These are phyloP conservation scores for Cryphonectria parasitica DNA, from an alignment of 2,329 filamentous ascomycete genomes.

Conservation along the genomic window DNA sequence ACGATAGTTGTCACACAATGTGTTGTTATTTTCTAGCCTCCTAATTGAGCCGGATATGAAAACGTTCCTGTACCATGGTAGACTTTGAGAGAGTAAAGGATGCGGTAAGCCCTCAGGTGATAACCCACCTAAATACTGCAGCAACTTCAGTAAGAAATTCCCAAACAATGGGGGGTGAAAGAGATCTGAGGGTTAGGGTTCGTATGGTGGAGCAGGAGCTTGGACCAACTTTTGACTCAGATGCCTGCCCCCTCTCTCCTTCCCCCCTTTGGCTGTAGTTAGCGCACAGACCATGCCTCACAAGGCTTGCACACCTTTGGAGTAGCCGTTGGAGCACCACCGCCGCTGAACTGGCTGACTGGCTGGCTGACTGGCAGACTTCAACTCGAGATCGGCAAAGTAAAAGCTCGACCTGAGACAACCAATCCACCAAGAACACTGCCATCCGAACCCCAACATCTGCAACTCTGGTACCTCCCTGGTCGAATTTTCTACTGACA, in stretches of 20 bases:
- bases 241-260: neutral
- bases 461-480: neutral
- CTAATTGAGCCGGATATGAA: neutral
- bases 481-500: neutral
- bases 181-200: neutral
- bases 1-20: neutral
- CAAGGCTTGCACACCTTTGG: neutral
- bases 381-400: conserved; percentile 10
- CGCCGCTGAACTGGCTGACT: neutral
- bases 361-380: conserved; percentile 6
- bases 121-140: too few species aligned
- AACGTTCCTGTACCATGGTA: neutral
- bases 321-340: neutral
- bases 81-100: neutral
- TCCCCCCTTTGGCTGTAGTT: neutral
- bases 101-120: neutral
- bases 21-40: neutral
- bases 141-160: neutral
- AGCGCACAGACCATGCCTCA: conserved; percentile 6
- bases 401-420: conserved; percentile 17
- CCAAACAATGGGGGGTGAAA: too few species aligned
- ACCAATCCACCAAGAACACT: conserved; percentile 1
- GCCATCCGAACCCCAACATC: neutral
- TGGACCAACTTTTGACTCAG: neutral
- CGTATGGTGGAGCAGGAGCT: neutral